Conservation (phyloP, 306 rosid genomes). For the Albizia julibrissin region DNA sequence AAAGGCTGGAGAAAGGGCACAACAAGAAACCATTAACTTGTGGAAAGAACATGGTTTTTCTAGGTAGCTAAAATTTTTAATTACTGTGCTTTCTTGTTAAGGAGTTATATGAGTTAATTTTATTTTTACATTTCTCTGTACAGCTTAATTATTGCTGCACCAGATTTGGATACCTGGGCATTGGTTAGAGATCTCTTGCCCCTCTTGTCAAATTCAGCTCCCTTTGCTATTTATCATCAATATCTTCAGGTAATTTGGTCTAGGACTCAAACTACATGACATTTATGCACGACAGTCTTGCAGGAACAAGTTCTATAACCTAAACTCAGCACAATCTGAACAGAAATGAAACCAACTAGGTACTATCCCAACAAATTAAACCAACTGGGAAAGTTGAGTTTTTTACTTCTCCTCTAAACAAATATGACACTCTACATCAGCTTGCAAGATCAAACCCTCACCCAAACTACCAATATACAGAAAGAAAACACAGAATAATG, state of each 20-base stretch:
- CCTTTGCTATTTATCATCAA: conserved; percentile 95
- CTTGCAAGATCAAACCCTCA: background rate
- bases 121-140: conserved; percentile 8
- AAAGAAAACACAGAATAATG: background rate
- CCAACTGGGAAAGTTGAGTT: background rate
- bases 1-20: conserved; percentile 83
- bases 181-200: conserved; percentile 70
- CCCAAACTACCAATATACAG: background rate
- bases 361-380: background rate
- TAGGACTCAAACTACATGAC: background rate
- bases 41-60: conserved; percentile 94
- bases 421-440: background rate
- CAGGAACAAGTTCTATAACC: background rate
- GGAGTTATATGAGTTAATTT: background rate
- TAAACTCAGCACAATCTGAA: background rate
- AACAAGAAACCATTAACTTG: conserved; percentile 52
- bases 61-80: conserved; percentile 51
- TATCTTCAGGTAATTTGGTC: conserved; percentile 74
- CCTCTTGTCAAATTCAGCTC: conserved; percentile 81
- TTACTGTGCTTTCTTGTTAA: conserved; percentile 1
- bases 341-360: background rate
- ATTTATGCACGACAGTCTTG: background rate
- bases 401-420: background rate
- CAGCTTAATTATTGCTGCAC: conserved; percentile 89
- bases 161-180: conserved; percentile 77